A percentile compares a stretch with the other conserved stretches of the same genome.
Evolutionary conservation across 257 asterid species (phyloP).

Genomic region (Rauvolfia tetraphylla): DNA sequence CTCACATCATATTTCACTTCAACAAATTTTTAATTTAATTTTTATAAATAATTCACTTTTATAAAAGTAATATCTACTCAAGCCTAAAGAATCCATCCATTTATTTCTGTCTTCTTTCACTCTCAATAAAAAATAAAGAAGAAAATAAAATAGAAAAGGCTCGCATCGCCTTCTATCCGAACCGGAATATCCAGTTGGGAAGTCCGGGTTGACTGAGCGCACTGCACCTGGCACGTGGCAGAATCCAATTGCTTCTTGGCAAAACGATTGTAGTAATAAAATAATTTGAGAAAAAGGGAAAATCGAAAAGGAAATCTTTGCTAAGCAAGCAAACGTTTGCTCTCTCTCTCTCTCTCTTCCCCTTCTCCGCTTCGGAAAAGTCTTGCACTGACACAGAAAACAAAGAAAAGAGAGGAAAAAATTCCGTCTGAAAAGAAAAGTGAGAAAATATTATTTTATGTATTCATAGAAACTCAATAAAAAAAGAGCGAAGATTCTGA

Average conservation of each 20-base stretch:
- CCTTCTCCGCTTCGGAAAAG: not conserved
- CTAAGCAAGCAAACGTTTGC: conserved; percentile 17
- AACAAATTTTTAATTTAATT: too few relatives aligned
- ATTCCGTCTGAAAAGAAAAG: not conserved
- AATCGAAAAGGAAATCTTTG: conserved; percentile 8
- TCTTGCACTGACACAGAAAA: conserved; percentile 1
- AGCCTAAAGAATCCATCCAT: too few relatives aligned
- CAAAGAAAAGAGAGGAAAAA: conserved; percentile 5
- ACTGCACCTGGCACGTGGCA: conserved; percentile 11
- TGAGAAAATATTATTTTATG: not conserved
- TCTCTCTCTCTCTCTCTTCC: not conserved
- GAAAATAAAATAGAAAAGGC: too few relatives aligned
- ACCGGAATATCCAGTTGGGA: conserved; percentile 9
- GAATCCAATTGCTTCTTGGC: conserved; percentile 1
- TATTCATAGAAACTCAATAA: conserved; percentile 7
- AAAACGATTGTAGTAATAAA: conserved; percentile 9
- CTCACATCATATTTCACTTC: too few relatives aligned
- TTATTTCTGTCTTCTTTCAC: too few relatives aligned
- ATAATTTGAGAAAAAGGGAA: not conserved
- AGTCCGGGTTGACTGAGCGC: not conserved
- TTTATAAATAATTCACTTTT: too few relatives aligned
- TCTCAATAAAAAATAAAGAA: too few relatives aligned
- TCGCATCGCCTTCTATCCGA: not conserved
- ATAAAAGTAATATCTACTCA: too few relatives aligned
- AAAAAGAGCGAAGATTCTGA: not conserved